These are phyloP conservation scores for Sclerotinia spermophila DNA, from an alignment of 2,329 filamentous ascomycete genomes.

Conservation along the genomic window DNA sequence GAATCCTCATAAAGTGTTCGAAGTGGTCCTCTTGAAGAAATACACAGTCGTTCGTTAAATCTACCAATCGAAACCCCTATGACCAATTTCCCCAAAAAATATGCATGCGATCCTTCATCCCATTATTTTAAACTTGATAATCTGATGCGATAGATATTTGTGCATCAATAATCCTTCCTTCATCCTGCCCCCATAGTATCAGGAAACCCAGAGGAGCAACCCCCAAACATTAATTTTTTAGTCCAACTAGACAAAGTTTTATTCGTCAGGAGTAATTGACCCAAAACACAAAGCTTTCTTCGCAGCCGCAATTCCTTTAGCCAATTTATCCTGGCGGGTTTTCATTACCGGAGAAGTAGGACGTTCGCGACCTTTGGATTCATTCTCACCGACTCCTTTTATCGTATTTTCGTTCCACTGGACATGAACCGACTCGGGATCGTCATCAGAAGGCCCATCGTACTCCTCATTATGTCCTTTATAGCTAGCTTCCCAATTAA, in stretches of 20 bases:
- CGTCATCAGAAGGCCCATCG: not conserved
- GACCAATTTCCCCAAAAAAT: rapidly evolving
- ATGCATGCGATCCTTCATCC: rapidly evolving
- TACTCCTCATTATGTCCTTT: not conserved
- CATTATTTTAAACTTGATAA: not conserved
- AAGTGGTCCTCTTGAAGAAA: not conserved
- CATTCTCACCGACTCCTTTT: rapidly evolving
- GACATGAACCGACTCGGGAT: not conserved
- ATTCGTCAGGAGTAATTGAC: not conserved
- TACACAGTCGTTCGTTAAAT: not conserved
- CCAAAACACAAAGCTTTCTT: not conserved
- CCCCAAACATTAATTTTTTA: rapidly evolving
- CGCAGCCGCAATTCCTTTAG: not conserved
- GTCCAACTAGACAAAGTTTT: rapidly evolving
- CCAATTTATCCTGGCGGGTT: not conserved
- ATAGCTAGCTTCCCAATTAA: not conserved
- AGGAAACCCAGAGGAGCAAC: rapidly evolving
- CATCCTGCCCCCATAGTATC: rapidly evolving
- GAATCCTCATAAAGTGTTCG: no score
- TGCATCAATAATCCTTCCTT: not conserved
- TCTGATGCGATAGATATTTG: not conserved
- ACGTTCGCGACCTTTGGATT: rapidly evolving
- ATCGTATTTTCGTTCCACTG: not conserved
- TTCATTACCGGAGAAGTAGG: not conserved
- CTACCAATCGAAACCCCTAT: not conserved